Evolutionary conservation across 2,329 filamentous ascomycete genomes (phyloP).

Genomic region (Alternaria sp.): DNA sequence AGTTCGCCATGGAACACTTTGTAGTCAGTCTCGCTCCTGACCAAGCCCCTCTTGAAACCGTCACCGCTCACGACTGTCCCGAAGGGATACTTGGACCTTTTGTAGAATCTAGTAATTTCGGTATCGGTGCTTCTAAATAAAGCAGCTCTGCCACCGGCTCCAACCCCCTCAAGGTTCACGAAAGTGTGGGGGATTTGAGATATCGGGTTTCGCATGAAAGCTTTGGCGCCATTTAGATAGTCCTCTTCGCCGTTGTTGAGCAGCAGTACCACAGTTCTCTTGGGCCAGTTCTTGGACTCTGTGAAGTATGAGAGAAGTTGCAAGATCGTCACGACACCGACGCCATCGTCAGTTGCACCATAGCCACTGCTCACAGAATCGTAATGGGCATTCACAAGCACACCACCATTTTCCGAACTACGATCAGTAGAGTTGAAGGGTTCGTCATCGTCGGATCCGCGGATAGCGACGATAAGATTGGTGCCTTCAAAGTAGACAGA

Average conservation of each 20-base stretch:
- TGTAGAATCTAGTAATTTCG: slow-evolving; percentile 83
- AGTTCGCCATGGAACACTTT: slow-evolving; percentile 79
- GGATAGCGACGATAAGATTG: slow-evolving; percentile 92
- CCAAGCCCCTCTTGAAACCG: slow-evolving; percentile 80
- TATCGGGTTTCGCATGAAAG: slow-evolving; percentile 84
- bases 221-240: slow-evolving; percentile 84
- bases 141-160: slow-evolving; percentile 86
- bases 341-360: slow-evolving; percentile 92
- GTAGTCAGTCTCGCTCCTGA: slow-evolving; percentile 91
- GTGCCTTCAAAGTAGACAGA: slow-evolving; percentile 88
- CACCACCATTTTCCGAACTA: slow-evolving; percentile 71
- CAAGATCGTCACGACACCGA: slow-evolving; percentile 85
- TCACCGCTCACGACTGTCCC: slow-evolving; percentile 84
- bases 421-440: slow-evolving; percentile 71
- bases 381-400: slow-evolving; percentile 94
- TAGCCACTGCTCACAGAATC: slow-evolving; percentile 92
- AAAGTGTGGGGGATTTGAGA: slow-evolving; percentile 85
- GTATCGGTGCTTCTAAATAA: slow-evolving; percentile 89
- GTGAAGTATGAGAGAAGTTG: slow-evolving; percentile 91
- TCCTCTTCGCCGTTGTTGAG: slow-evolving; percentile 98
- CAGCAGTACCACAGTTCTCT: slow-evolving; percentile 81
- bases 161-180: slow-evolving; percentile 93
- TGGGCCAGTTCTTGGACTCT: slow-evolving; percentile 71
- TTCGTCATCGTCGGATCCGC: slow-evolving; percentile 76
- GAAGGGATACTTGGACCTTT: slow-evolving; percentile 76